Conservation (phyloP, 345 rosid genomes). For the Streptanthus diversifolius region DNA sequence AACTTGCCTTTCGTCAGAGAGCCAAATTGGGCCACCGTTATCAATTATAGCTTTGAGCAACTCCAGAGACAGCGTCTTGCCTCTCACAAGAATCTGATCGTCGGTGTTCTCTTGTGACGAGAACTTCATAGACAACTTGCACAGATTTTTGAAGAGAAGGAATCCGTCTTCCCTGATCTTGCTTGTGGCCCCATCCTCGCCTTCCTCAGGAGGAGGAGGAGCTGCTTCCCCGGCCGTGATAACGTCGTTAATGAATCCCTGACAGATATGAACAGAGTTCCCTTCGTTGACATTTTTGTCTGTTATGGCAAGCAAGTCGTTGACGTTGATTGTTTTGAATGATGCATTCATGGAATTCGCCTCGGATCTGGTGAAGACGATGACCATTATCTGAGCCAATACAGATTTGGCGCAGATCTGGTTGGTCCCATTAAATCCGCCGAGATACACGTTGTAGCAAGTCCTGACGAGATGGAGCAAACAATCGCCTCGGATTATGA, state of each 20-base stretch:
- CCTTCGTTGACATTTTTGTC: constrained; percentile 94
- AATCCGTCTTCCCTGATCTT: constrained; percentile 89
- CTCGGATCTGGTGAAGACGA: constrained; percentile 71
- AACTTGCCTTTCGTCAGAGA: constrained; percentile 67
- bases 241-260: constrained; percentile 71
- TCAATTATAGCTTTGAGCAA: constrained; percentile 73
- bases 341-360: constrained; percentile 56
- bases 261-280: constrained; percentile 66
- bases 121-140: constrained; percentile 92
- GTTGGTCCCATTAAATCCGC: constrained; percentile 76
- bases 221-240: constrained; percentile 60
- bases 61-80: constrained; percentile 79
- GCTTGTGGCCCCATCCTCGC: constrained; percentile 38
- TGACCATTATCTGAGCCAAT: constrained; percentile 75
- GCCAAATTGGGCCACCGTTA: constrained; percentile 77
- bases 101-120: constrained; percentile 86
- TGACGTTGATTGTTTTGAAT: constrained; percentile 55
- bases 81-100: constrained; percentile 89
- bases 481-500: constrained; percentile 78
- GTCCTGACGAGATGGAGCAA: constrained; percentile 71
- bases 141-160: constrained; percentile 75
- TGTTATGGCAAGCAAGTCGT: constrained; percentile 69
- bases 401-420: constrained; percentile 96
- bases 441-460: constrained; percentile 84
- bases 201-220: constrained; percentile 19